Base-by-base conservation (phyloP, 305 asterid species). In the Stenogyne calaminthoides region DNA sequence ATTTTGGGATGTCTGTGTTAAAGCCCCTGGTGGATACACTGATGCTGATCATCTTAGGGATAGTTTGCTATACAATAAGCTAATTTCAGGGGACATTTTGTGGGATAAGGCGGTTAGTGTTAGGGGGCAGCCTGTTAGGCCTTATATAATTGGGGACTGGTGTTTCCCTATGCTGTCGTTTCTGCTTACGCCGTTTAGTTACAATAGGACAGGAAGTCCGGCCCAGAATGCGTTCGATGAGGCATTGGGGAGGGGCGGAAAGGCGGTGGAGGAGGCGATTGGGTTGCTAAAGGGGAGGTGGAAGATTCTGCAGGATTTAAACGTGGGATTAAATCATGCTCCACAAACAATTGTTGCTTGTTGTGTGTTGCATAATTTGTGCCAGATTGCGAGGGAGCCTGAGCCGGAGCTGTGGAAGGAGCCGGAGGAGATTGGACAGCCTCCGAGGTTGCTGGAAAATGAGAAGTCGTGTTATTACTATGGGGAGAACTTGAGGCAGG, bases 361-460 rank as follows among this genome's bases (percentile, higher is more conserved):
- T 42, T 95, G 99, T 52, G 99, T 95, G 64, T 76, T 95, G 92
- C 99, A 95, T 81, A 95, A 95, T 78, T 63, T 92, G 83, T 95
- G 99, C 71, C 99, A 95, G 85, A 83, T 95, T 47, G 99, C 99
- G 0, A 83, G 91, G 85, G 99, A 95, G 84, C 98, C 98, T 2
- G 99, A 95, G 71, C 98, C 97, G 9, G 99, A 95, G 86, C 78
- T 86, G 72, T 92, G 97, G 95, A 89, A 84, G 87, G 99, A 95
- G 86, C 98, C 96, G 0, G 98, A 92, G 60, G 98, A 95, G 83
- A 95, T 79, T 68, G 97, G 96, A 6, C 87, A 86, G 10, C 80
- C 87, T 55, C 97, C 97, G 0, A 79, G 98, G 76, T 87, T 85
- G 76, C 71, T 92, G 62, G 99, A 95, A 77, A 92, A 82, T 10